Evolutionary conservation across 2,329 filamentous ascomycete genomes (phyloP), one percentile per base, ranked within the genome.

Genomic region (Epichloe uncinata): DNA sequence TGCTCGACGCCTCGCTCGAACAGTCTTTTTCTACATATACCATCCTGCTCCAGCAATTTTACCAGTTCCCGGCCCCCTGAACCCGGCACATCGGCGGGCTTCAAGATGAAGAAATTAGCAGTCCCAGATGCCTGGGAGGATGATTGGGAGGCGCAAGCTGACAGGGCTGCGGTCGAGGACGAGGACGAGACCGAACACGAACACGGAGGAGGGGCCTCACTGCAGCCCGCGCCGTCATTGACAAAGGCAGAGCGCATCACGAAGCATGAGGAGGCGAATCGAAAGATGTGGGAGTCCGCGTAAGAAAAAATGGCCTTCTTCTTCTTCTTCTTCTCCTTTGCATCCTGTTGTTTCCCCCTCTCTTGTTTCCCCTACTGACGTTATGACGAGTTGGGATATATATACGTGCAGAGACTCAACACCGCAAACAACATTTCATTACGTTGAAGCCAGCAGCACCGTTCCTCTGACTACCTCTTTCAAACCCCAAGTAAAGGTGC

Each of bases 231-330:
- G 38, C 22, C 64, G 43, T 66, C 66, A 42, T 65, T 88, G 52
- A 82, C 79, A 56, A 89, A 85, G 61, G 81, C 86, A 4, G 85
- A 96, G 67, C 81, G 84, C 41, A 74, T 85, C 54, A 87, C 85
- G 12, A 79, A 84, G 63, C 91, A 97, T 64, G 80, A 78, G 30
- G 88, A 95, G 64, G 77, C 83, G 48, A 95, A 96, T 64, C 81
- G 83, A 60, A 85, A 85, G 65, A 69, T 96, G 50, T 96, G 91
- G 91, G 81, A 93, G 61, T 83, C 88, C 61, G 91, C 90, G 84
- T 93, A 79, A 50, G 79, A 2, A 46, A 15, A 15, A 34, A 30
- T 8, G 2, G 20, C 16, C 2, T 20, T 20, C 3, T 26, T 12
- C 3, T 15, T 11, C 18, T 38, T 34, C 38, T 15, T 48, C 49